A percentile compares a stretch with the other conserved stretches of the same genome.
Evolutionary conservation across 192 early-diverging fungal species (phyloP).

Genomic region (Gonapodya sp.): DNA sequence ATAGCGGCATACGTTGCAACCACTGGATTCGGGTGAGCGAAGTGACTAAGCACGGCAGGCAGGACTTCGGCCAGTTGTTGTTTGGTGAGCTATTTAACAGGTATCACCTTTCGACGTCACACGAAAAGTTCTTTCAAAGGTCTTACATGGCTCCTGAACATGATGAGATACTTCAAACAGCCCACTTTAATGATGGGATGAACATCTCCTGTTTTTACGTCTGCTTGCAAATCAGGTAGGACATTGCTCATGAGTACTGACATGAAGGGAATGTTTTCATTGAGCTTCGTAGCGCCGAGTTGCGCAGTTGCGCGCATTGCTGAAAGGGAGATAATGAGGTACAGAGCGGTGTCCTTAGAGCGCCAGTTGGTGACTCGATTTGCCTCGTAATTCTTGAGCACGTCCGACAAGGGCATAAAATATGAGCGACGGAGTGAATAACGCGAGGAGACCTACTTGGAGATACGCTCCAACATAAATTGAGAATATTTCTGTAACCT

Average conservation of each 20-base stretch:
- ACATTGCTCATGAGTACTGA: conserved; percentile 78
- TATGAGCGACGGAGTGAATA: neutral
- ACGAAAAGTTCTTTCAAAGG: conserved; percentile 9
- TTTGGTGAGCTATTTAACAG: conserved; percentile 54
- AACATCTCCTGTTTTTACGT: conserved; percentile 47
- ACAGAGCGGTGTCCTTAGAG: conserved; percentile 91
- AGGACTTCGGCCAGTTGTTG: conserved; percentile 64
- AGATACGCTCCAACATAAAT: conserved; percentile 63
- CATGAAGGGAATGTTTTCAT: conserved; percentile 69
- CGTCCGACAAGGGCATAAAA: neutral
- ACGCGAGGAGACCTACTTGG: conserved; percentile 19
- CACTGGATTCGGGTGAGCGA: conserved; percentile 69
- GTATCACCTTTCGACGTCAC: conserved; percentile 13
- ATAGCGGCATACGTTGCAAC: conserved; percentile 90
- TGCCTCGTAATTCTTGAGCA: conserved; percentile 48
- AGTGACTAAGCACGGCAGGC: conserved; percentile 66
- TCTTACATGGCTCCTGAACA: conserved; percentile 79
- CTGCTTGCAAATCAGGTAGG: conserved; percentile 67
- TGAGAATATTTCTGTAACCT: conserved; percentile 76
- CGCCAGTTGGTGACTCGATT: conserved; percentile 74
- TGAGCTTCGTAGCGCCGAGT: conserved; percentile 76
- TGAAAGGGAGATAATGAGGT: conserved; percentile 80
- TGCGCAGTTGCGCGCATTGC: conserved; percentile 40
- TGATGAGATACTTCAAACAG: conserved; percentile 86
- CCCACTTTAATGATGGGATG: conserved; percentile 89